These are phyloP conservation scores for Aristolochia fimbriata DNA, from an alignment of 164 flowering plant genomes.

Conservation along the genomic window DNA sequence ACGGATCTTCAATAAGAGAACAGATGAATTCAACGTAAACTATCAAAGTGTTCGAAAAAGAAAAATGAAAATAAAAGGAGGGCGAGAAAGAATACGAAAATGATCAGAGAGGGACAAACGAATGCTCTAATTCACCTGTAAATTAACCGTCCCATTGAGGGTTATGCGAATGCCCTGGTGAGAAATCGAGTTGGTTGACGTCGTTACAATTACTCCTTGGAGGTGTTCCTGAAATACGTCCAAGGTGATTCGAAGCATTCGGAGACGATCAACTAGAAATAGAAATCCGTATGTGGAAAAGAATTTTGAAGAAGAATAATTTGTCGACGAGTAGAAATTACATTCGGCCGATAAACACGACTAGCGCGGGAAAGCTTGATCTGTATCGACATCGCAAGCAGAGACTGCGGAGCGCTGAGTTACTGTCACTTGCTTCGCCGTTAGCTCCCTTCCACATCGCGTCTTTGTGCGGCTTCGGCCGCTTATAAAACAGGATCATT, in stretches of 20 bases:
- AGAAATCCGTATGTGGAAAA: background rate
- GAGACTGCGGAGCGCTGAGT: background rate
- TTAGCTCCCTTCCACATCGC: too few relatives aligned
- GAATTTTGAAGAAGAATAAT: background rate
- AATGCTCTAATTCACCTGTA: slow-evolving; percentile 40
- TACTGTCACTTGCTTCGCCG: too few relatives aligned
- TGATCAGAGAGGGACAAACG: background rate
- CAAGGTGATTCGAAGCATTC: background rate
- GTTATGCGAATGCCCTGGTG: slow-evolving; percentile 67
- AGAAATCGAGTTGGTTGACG: slow-evolving; percentile 47
- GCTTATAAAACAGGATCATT: too few relatives aligned
- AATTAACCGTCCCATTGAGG: slow-evolving; percentile 57
- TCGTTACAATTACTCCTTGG: slow-evolving; percentile 55
- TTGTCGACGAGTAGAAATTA: slow-evolving; percentile 8
- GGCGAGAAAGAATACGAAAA: background rate
- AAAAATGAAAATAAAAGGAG: background rate
- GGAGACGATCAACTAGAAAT: background rate
- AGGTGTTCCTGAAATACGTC: slow-evolving; percentile 46
- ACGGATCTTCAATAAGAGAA: slow-evolving; percentile 38
- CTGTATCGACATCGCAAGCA: slow-evolving; percentile 28
- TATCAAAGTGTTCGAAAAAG: background rate
- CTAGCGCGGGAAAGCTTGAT: slow-evolving; percentile 66
- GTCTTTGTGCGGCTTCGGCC: too few relatives aligned
- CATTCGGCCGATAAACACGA: slow-evolving; percentile 59
- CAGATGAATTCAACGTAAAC: background rate